Evolutionary conservation across 2,329 filamentous ascomycete genomes (phyloP), one percentile per base, ranked within the genome.

Genomic region (Trichophyton verrucosum): DNA sequence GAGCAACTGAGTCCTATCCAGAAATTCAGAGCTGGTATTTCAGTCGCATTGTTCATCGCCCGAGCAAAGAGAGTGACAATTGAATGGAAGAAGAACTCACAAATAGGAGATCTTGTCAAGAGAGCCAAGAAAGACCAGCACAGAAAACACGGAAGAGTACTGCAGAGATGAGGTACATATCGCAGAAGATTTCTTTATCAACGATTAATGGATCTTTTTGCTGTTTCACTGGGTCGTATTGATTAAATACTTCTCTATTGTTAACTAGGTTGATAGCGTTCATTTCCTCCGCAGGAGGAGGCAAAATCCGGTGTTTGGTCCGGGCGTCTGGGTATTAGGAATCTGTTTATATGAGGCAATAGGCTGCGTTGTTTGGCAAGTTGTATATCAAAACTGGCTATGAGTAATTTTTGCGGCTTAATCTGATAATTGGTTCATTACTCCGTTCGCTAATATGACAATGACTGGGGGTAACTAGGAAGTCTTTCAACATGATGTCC

Each of bases 11-110:
- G 68, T 49, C 71, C 75, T 56, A 69, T 71, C 38, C 73, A 71
- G 62, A 78, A 77, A 62, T 66, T 79, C 36, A 73, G 72, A 60
- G 72, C 73, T 9, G 74, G 72, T 27, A 70, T 75, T n/a, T 73
- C 71, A 17, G 69, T 71, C 24, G 72, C 78, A n/a, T 68, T 76
- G 57, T 77, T 77, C 4, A 68, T 72, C 42, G 72, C 74, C n/a
- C 72, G 76, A 20, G 78, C 79, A 76, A 72, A 74, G 62, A 71
- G 70, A 57, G 72, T 77, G 73, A 70, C 73, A 57, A 69, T 71
- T 38, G 74, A 77, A 60, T 79, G 77, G 77, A 71, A 69, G 56
- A 73, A 73, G 57, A 69, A 72, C n/a, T 73, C 69, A 61, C 73
- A 74, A 62, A 60, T 78, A 22, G 74, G 76, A 51, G 76, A 78